phyloP scores from a whole-genome alignment of 2,329 filamentous ascomycete species.

The Fusarium annulatum region DNA sequence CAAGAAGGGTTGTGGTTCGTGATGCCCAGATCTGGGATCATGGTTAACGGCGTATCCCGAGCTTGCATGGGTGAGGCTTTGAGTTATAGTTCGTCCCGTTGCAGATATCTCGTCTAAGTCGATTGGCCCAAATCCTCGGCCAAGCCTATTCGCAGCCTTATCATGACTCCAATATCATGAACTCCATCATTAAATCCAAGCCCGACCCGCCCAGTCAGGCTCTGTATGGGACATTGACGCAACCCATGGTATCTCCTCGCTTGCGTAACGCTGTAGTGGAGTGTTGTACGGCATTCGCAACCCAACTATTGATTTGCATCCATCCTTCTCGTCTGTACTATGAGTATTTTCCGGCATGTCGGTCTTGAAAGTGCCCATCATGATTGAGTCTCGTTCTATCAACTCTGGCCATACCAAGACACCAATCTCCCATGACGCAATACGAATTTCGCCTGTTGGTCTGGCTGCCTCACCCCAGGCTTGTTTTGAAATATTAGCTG shows the following conservation, averaged over 20 bases:
- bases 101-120: constrained; percentile 16
- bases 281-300: constrained; percentile 86
- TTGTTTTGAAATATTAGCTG: constrained; percentile 91
- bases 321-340: constrained; percentile 36
- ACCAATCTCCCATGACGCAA: constrained; percentile 86
- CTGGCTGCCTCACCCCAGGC: constrained; percentile 80
- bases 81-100: constrained; percentile 2
- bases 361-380: constrained; percentile 75
- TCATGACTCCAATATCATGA: constrained; percentile 20
- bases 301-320: constrained; percentile 64
- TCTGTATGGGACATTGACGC: constrained; percentile 69
- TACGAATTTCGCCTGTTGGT: constrained; percentile 69
- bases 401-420: constrained; percentile 83
- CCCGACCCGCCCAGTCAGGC: constrained; percentile 68
- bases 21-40: constrained; percentile 8
- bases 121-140: constrained; percentile 18
- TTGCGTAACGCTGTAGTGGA: constrained; percentile 74
- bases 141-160: neutral
- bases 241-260: constrained; percentile 80
- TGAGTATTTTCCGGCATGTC: constrained; percentile 61
- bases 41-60: neutral
- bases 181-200: constrained; percentile 48
- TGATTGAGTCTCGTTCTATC: constrained; percentile 61
- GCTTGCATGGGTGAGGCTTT: constrained; percentile 11
- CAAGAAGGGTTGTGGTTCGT: constrained; percentile 18